Evolutionary conservation across 768 basidiomycete genomes (phyloP), one percentile per base, ranked within the genome.

Genomic region (Mycena rosella): DNA sequence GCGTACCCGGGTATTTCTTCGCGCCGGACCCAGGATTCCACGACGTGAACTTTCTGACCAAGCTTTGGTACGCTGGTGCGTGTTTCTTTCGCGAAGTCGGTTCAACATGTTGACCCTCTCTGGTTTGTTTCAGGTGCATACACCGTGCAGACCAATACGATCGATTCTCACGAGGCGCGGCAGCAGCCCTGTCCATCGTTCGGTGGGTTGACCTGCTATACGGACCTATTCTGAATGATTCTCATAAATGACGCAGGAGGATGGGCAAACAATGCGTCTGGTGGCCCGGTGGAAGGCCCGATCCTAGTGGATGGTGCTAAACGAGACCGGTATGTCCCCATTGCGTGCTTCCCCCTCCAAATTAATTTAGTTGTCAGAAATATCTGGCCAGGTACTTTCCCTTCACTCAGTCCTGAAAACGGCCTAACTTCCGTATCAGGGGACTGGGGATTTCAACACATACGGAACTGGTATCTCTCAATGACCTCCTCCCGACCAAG

Each of bases 231-330:
- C n/a, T 0, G 29, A 27, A 24, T 9, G 6, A 24, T 27, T 55
- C 20, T 57, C 18, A 63, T 34, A 1, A 5, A 30, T 10, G 2
- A 10, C 51, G 26, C 54, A 81, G 85, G 84, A 20, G 70, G 66
- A 64, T 87, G 86, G 85, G 76, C 76, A 26, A 85, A 86, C 68
- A 82, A 84, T 58, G 86, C 85, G 18, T 81, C 82, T 24, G 78
- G 84, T 32, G 85, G 85, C 9, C 80, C 83, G 17, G 78, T 81
- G 0, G 83, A 80, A 9, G 85, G 85, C 0, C 84, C 85, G n/a
- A 85, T 86, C 47, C 78, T 87, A 38, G 85, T 86, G 8, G 86
- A 87, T 64, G 86, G 86, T 5, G 85, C 86, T 2, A 86, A 87
- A 68, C 80, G 86, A 44, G 86, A 86, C 71, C 78, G 85, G 82